These are phyloP conservation scores for Ceratocystis colombiana DNA, from an alignment of 2,329 filamentous ascomycete species.

Conservation along the genomic window DNA sequence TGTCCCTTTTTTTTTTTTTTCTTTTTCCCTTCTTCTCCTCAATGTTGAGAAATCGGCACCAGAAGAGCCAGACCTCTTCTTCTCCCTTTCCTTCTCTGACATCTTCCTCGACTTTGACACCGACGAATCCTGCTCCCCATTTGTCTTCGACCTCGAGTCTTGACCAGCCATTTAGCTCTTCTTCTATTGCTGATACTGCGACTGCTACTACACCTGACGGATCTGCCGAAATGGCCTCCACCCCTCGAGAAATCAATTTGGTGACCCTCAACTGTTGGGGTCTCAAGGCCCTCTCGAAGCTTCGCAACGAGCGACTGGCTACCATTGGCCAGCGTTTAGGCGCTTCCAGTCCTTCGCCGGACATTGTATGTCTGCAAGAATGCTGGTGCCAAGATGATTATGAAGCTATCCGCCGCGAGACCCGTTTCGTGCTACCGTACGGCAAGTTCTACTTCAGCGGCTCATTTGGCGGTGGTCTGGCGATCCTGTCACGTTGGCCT, in stretches of 20 bases:
- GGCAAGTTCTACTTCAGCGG: conserved; percentile 90
- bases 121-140: background rate
- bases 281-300: conserved; percentile 71
- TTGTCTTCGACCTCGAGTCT: conserved; percentile 8
- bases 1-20: conserved; percentile 10
- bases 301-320: conserved; percentile 63
- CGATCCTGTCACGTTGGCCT: conserved; percentile 82
- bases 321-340: conserved; percentile 80
- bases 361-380: conserved; percentile 91
- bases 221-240: conserved; percentile 34
- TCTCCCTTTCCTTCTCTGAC: conserved; percentile 14
- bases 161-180: conserved; percentile 15
- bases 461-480: conserved; percentile 79
- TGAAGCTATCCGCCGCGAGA: conserved; percentile 62
- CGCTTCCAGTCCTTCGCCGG: conserved; percentile 54
- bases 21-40: background rate
- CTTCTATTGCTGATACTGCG: conserved; percentile 1
- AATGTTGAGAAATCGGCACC: conserved; percentile 24
- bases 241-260: conserved; percentile 54
- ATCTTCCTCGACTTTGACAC: conserved; percentile 10
- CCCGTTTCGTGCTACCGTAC: conserved; percentile 65
- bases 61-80: conserved; percentile 20
- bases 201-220: conserved; percentile 26
- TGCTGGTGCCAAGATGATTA: conserved; percentile 87
- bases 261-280: conserved; percentile 96